Base-by-base conservation (phyloP, 805 yeast genomes). In the Saccharomyces kudriavzevii region DNA sequence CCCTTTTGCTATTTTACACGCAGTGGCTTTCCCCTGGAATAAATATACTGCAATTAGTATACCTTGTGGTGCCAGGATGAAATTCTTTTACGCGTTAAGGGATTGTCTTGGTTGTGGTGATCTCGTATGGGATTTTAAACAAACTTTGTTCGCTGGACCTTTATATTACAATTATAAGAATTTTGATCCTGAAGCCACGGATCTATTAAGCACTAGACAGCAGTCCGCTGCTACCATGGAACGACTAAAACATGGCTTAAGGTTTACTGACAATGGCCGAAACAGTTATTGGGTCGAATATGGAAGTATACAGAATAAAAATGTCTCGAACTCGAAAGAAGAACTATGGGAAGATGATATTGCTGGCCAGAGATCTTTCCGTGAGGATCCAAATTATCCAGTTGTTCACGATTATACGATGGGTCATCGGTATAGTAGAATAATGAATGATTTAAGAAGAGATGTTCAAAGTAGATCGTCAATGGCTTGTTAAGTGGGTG, bases 1-100 rank as follows among this genome's bases (percentile, higher is more conserved):
- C 24, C 87, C 82, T 2, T 92, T 94, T 73, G 89, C 98, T 0
- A 69, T 86, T 25, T 85, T 94, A n/a, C 98, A 94, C 70, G 84
- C 90, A 84, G 66, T 76, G 48, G 89, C 98, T 0, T 94, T 94
- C 68, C 82, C 89, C 5, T 87, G 85, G 70, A 71, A 72, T 2
- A 94, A 89, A 45, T 94, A 85, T 66, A 79, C 84, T 2, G 74
- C 81, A 2, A 67, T 78, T 9, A 72, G 70, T 11, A 71, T 86
- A 49, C 90, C 94, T 0, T 85, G 84, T 30, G 85, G 89, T 45
- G 85, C 83, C 0, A 73, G 96, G 47, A 62, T 91, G 51, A 74
- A 80, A 25, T 75, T 83, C 10, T 61, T 56, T 46, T 76, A 79
- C 55, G 96, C 98, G 0, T 52, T 89, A 1, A 76, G 82, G 52